Percentiles rank a stretch among this genome's conserved stretches.
Evolutionary conservation across 805 yeast genomes (phyloP).

Genomic region (Starmerella sp.): DNA sequence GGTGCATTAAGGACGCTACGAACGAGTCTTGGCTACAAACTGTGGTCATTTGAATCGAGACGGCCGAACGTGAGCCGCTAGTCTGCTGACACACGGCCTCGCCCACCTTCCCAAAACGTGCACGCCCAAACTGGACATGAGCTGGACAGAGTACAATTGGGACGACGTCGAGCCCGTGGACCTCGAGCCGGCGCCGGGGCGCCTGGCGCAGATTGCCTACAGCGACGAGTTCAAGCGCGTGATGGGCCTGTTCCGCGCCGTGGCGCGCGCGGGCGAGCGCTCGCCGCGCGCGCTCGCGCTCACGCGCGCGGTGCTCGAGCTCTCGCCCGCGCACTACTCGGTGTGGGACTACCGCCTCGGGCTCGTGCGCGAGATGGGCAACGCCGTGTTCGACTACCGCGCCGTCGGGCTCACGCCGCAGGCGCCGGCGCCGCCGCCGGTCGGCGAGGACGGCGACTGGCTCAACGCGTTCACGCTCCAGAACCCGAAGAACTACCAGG

Average conservation of each 20-base stretch:
- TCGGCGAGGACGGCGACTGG: conserved; percentile 58
- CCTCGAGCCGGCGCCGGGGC: conserved; percentile 24
- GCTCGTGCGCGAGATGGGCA: conserved; percentile 24
- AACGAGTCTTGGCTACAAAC: too few relatives aligned
- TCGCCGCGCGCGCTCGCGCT: conserved; percentile 61
- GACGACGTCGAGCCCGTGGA: conserved; percentile 28
- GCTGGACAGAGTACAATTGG: conserved; percentile 26
- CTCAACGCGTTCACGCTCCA: conserved; percentile 60
- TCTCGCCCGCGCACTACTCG: conserved; percentile 84
- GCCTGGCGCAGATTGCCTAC: conserved; percentile 40
- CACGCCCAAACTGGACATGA: not conserved
- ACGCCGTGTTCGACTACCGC: conserved; percentile 26
- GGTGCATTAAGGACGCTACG: too few relatives aligned
- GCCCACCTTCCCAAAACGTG: not conserved
- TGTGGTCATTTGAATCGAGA: too few relatives aligned
- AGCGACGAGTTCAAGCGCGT: conserved; percentile 54
- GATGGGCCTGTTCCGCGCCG: conserved; percentile 50
- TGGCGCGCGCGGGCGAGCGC: conserved; percentile 49
- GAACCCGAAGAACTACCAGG: conserved; percentile 85
- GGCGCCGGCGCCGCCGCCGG: conserved; percentile 22
- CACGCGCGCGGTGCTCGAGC: conserved; percentile 49
- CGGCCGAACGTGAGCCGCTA: too few relatives aligned
- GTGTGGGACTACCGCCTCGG: conserved; percentile 50
- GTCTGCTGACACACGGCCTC: too few relatives aligned
- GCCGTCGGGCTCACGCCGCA: conserved; percentile 21